Evolutionary conservation across 768 basidiomycete genomes (phyloP), one percentile per base, ranked within the genome.

Genomic region (Rhizopogon sp.): DNA sequence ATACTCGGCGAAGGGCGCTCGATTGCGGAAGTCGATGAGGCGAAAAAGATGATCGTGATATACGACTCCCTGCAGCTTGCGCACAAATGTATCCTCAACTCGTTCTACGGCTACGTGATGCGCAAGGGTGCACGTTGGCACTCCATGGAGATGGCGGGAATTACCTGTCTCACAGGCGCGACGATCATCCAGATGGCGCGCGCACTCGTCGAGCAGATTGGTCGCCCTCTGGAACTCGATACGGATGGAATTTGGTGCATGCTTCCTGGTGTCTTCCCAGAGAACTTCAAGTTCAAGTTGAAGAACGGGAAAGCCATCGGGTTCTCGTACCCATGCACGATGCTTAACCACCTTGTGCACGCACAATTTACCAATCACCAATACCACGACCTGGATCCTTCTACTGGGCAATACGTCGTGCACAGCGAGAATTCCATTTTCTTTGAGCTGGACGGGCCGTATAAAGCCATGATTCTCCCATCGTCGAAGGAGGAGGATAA

Each of bases 241-340:
- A 99, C 97, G 13, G 97, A 99, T 71, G 96, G 97, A 59, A 99
- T 99, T 60, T 98, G 97, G 97, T 99, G 97, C 72, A 99, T 99
- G 97, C 84, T 98, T 22, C 97, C 97, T 4, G 93, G 92, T 3
- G 83, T 93, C 11, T 99, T 99, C 71, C 97, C 97, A 2, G 97
- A 98, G 72, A 92, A 97, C 71, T 98, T 98, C 84, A 87, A 86
- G 69, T 98, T 98, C 79, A 86, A 94, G 66, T 79, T 98, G 56
- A 75, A 77, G 43, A 87, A 81, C 62, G 96, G 97, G 56, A 98
- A 98, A 76, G 74, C 86, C 6, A 84, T 98, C 59, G 76, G 78
- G 6, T 86, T 99, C 63, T 98, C 95, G 17, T 99, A 98, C 66
- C 97, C 97, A 0, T 98, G 97, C 71, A 98, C 95, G 5, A 99